A percentile compares a stretch with the other conserved stretches of the same genome.
Evolutionary conservation across 1,284 basidiomycete genomes (phyloP).

Genomic region (Melampsora larici-populina): DNA sequence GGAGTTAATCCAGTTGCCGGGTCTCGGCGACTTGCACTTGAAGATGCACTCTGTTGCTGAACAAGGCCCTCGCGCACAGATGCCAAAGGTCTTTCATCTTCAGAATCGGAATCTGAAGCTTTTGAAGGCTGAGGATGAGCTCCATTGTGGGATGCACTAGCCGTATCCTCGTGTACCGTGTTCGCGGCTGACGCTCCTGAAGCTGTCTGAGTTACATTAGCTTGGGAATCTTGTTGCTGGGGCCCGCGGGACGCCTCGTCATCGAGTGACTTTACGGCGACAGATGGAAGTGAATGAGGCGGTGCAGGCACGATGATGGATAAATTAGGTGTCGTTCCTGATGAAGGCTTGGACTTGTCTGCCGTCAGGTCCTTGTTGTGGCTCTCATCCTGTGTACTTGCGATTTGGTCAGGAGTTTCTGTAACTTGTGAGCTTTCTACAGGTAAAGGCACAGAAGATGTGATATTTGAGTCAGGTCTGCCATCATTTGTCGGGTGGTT

Average conservation of each 20-base stretch:
- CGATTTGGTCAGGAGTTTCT: background rate
- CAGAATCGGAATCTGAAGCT: conserved; percentile 26
- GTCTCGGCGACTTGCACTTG: background rate
- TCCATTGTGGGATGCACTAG: conserved; percentile 4
- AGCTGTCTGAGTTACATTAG: background rate
- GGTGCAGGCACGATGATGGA: background rate
- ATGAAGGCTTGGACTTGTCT: background rate
- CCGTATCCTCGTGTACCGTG: background rate
- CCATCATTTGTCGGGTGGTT: background rate
- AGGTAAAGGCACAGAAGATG: background rate
- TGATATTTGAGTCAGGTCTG: background rate
- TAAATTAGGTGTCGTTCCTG: background rate
- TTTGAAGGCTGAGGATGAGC: background rate
- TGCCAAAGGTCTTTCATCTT: conserved; percentile 37
- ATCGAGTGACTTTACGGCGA: background rate
- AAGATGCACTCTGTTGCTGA: conserved; percentile 17
- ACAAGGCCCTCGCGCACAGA: conserved; percentile 37
- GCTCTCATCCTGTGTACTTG: background rate
- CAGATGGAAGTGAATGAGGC: background rate
- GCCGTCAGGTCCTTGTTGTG: background rate
- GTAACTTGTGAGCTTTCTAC: background rate
- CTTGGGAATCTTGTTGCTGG: background rate
- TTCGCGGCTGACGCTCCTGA: background rate
- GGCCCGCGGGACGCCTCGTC: background rate
- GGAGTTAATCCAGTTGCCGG: background rate